Evolutionary conservation across 2,329 filamentous ascomycete genomes (phyloP), one percentile per base, ranked within the genome.

Genomic region (Colletotrichum sojae): DNA sequence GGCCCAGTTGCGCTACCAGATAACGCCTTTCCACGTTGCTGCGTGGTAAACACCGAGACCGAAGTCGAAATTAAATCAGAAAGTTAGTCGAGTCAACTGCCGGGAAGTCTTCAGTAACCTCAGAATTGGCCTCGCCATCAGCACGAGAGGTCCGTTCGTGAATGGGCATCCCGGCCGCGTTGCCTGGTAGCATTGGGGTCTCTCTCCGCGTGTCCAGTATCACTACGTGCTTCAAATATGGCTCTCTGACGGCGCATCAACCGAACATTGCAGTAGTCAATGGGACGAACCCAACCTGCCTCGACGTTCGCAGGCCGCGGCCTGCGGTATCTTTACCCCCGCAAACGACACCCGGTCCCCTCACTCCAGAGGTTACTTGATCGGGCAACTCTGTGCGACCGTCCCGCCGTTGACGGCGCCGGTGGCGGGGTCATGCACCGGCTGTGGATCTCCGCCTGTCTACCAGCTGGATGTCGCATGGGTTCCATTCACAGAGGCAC

Each of bases 291-390:
- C 46, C 45, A 36, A 36, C 6, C 31, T 10, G 31, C 31, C 31
- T n/a, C 15, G 43, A 6, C 1, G 4, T 13, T 12, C 65, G 65
- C 45, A 27, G 18, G 53, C 65, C 65, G 59, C 65, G 60, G 53
- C 27, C 59, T 39, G 52, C 53, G 53, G 49, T 67, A 53, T 48
- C 64, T 8, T 15, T n/a, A 13, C 15, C 36, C 52, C 13, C 16
- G 58, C 59, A 18, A 20, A 43, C 40, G 16, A 5, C 4, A 22
- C 16, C 16, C 13, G 5, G 4, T 43, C 3, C 40, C 12, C 9
- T 43, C 27, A 51, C n/a, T 39, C 5, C 27, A 51, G 12, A n/a
- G 39, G 20, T 39, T 48, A 55, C 18, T 31, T 9, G 27, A 20
- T 64, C 25, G 39, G 45, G 39, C 46, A 64, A 55, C 18, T 58